Conservation (phyloP, 805 yeast species). For the Yarrowia alimentaria region DNA sequence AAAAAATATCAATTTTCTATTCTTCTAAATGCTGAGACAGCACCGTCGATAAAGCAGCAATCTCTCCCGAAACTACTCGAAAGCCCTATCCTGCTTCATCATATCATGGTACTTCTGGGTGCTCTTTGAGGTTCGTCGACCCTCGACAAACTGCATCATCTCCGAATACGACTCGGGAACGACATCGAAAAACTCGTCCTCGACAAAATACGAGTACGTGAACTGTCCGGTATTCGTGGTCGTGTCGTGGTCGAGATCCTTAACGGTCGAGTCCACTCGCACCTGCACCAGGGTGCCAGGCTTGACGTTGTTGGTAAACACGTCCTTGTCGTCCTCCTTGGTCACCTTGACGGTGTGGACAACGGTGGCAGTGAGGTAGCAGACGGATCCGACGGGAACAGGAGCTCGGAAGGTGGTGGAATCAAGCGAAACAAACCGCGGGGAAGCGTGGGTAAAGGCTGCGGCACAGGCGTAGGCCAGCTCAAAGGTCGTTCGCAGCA, state of each 20-base stretch:
- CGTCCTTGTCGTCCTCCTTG: conserved; percentile 28
- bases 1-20: too few relatives aligned
- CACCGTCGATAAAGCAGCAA: background rate
- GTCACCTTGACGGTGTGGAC: conserved; percentile 81
- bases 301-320: conserved; percentile 29
- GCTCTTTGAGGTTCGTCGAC: conserved; percentile 83
- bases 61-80: background rate
- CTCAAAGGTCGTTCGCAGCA: conserved; percentile 89
- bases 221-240: conserved; percentile 79
- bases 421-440: conserved; percentile 86
- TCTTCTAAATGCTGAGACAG: too few relatives aligned
- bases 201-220: conserved; percentile 81
- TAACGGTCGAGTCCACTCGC: conserved; percentile 78
- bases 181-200: conserved; percentile 64
- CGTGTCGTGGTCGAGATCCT: conserved; percentile 59
- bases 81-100: conserved; percentile 13
- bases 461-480: conserved; percentile 92
- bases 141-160: conserved; percentile 89
- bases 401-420: conserved; percentile 91
- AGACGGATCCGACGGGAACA: conserved; percentile 91
- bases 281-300: conserved; percentile 83
- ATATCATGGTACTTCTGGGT: conserved; percentile 42
- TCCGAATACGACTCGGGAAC: conserved; percentile 86
- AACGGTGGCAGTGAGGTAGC: conserved; percentile 76
- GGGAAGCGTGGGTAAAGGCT: conserved; percentile 78